Percentiles rank a stretch among this genome's conserved stretches.
Evolutionary conservation across 176 grass and related monocot genomes (phyloP).

Genomic region (maize (Zea mays)): Zm-B73-REFERENCE-NAM-5.0 NC_050102.1:145181501-145182000

Average conservation of each 20-base stretch:
- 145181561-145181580: not conserved
- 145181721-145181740: no score
- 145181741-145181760: not conserved
- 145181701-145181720: not conserved
- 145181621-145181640: not conserved
- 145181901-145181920: not conserved
- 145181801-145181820: not conserved
- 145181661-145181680: no score
- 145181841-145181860: not conserved
- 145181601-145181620: not conserved
- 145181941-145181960: not conserved
- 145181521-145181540: not conserved
- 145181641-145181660: no score
- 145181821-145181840: not conserved
- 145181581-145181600: slow-evolving; percentile 18
- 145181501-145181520: not conserved
- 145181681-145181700: not conserved
- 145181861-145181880: not conserved
- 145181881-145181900: not conserved
- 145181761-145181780: not conserved
- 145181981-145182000: no score
- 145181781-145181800: not conserved
- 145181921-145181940: not conserved
- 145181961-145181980: not conserved
- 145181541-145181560: slow-evolving; percentile 16